phyloP scores from a whole-genome alignment of 495 filamentous ascomycete species.

The Pyrenopolyporus hunteri region DNA sequence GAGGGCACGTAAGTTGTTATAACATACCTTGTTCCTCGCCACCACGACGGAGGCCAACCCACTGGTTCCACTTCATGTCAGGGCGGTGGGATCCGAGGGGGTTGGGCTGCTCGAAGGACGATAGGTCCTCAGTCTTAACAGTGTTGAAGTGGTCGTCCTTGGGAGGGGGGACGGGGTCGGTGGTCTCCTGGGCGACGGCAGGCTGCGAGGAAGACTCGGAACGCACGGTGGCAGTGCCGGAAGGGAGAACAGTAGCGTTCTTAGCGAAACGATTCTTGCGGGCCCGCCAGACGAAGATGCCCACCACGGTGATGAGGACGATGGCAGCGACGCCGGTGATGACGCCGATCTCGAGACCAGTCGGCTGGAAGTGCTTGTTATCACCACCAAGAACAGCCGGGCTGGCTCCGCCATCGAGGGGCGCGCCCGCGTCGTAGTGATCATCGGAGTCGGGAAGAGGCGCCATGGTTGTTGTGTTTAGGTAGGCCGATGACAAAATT shows the following conservation, averaged over 20 bases:
- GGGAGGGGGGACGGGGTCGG: slow-evolving; percentile 18
- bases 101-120: slow-evolving; percentile 27
- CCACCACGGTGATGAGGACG: slow-evolving; percentile 30
- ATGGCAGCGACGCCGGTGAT: slow-evolving; percentile 31
- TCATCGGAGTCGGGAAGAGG: slow-evolving; percentile 20
- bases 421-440: slow-evolving; percentile 36
- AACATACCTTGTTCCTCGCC: slow-evolving; percentile 27
- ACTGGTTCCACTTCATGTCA: slow-evolving; percentile 21
- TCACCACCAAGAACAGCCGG: slow-evolving; percentile 27
- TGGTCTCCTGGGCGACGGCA: background rate
- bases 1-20: background rate
- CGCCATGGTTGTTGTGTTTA: slow-evolving; percentile 26
- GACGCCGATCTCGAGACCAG: slow-evolving; percentile 40
- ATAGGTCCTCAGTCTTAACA: slow-evolving; percentile 32
- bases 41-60: slow-evolving; percentile 1
- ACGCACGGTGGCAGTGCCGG: background rate
- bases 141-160: slow-evolving; percentile 24
- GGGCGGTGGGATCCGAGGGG: background rate
- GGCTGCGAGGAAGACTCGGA: slow-evolving; percentile 9
- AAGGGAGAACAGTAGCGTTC: slow-evolving; percentile 6
- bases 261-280: slow-evolving; percentile 31
- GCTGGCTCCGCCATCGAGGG: slow-evolving; percentile 37
- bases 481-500: background rate
- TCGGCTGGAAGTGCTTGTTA: slow-evolving; percentile 21
- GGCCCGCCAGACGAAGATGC: slow-evolving; percentile 40